Percentiles rank a stretch among this genome's conserved stretches.
Evolutionary conservation across 305 asterid genomes (phyloP).

Genomic region (Euphrasia arctica): DNA sequence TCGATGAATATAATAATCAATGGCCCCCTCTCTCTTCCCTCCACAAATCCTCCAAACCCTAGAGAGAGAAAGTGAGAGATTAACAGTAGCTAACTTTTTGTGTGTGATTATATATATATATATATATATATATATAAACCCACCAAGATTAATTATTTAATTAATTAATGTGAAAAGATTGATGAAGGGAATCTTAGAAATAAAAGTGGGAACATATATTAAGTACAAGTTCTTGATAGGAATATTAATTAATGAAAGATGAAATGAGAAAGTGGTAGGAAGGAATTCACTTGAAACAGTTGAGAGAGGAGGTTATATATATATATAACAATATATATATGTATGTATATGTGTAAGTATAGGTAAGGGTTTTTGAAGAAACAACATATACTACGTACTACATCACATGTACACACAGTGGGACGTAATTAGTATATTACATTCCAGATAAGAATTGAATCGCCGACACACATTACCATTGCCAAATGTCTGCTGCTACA

Average conservation of each 20-base stretch:
- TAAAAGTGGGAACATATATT: too few species aligned
- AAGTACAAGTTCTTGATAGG: too few species aligned
- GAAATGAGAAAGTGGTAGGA: conserved; percentile 6
- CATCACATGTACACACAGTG: background rate
- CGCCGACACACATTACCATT: conserved; percentile 37
- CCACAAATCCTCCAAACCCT: conserved; percentile 34
- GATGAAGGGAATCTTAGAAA: background rate
- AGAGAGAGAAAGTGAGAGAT: conserved; percentile 31
- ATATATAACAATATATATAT: background rate
- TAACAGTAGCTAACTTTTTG: background rate
- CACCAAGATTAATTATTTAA: background rate
- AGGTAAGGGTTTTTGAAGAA: background rate
- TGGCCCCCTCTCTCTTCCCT: too few species aligned
- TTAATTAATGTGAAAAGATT: background rate
- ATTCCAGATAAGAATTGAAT: conserved; percentile 26
- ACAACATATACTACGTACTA: too few species aligned
- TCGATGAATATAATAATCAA: conserved; percentile 15
- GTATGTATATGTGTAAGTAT: conserved; percentile 2
- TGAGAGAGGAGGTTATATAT: background rate
- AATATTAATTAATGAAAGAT: background rate
- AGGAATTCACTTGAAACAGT: conserved; percentile 11
- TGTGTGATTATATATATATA: too few species aligned
- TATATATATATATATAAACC: background rate
- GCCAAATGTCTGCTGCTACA: conserved; percentile 29
- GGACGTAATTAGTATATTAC: too few species aligned